Evolutionary conservation across 371 early-diverging fungal species (phyloP).

Genomic region (Pancytospora philotis): DNA sequence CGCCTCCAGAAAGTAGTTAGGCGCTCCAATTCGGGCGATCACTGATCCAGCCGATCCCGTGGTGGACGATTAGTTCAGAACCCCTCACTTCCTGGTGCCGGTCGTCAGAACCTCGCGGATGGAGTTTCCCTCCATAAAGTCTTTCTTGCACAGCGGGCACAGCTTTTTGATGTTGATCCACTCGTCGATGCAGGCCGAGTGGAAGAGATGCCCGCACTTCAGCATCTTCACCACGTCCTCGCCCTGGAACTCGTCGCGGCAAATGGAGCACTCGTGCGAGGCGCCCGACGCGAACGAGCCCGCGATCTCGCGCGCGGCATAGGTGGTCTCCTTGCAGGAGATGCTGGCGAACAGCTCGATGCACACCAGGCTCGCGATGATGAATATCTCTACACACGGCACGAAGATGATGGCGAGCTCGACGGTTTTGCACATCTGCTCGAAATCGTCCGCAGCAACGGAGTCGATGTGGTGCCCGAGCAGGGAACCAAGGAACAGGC

Average conservation of each 20-base stretch:
- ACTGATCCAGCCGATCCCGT: background rate
- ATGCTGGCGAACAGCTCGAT: background rate
- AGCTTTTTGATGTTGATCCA: constrained; percentile 59
- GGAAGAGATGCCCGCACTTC: constrained; percentile 59
- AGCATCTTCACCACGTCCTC: constrained; percentile 4
- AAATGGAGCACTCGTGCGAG: constrained; percentile 20
- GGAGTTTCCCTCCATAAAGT: background rate
- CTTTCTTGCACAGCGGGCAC: constrained; percentile 59
- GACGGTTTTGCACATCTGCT: too few relatives aligned
- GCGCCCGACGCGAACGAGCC: too few relatives aligned
- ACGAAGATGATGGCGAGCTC: too few relatives aligned
- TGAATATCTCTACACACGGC: background rate
- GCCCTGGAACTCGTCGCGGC: constrained; percentile 16
- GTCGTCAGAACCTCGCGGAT: background rate
- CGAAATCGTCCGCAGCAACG: too few relatives aligned
- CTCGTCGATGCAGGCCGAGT: constrained; percentile 58
- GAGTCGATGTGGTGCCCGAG: background rate
- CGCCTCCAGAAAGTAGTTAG: background rate
- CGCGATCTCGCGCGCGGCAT: too few relatives aligned
- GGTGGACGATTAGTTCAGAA: background rate
- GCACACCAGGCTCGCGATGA: background rate
- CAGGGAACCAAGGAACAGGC: background rate
- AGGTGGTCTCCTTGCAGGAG: background rate
- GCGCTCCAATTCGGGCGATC: background rate
- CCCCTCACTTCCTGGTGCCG: background rate